Percentiles rank a stretch among this genome's conserved stretches.
Conservation (phyloP, 768 basidiomycete genomes). For the Psilocybe cyanescens region DNA sequence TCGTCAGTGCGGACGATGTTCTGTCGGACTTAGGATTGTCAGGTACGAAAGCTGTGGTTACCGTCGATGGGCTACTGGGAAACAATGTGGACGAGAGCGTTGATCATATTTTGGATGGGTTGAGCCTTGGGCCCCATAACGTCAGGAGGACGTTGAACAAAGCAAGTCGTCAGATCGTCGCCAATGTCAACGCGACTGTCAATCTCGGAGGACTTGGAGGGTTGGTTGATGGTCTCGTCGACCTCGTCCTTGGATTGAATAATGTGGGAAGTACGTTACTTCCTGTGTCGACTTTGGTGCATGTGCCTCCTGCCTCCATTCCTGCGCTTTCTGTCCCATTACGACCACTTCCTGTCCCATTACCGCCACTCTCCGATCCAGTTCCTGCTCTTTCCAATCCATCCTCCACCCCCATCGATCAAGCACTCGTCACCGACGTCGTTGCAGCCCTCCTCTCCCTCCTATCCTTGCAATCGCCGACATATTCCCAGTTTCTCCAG, state of each 20-base stretch:
- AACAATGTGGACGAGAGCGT: conserved; percentile 18
- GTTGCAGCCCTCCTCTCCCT: conserved; percentile 12
- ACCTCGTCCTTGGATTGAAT: conserved; percentile 18
- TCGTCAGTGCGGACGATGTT: conserved; percentile 28
- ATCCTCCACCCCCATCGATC: background rate
- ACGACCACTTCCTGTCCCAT: background rate
- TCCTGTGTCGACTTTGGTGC: background rate
- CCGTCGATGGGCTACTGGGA: conserved; percentile 26
- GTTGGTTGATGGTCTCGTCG: conserved; percentile 15
- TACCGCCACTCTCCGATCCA: background rate
- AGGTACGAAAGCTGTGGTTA: conserved; percentile 15
- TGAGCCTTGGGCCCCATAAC: conserved; percentile 25
- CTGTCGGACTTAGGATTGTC: conserved; percentile 23
- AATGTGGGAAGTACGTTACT: background rate
- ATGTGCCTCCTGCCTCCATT: background rate
- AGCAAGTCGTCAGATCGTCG: conserved; percentile 5
- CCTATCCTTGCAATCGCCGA: conserved; percentile 4
- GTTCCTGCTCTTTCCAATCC: background rate
- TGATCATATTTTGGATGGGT: conserved; percentile 23
- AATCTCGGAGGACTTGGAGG: conserved; percentile 2
- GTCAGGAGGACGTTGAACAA: background rate
- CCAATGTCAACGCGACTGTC: conserved; percentile 5
- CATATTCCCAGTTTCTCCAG: conserved; percentile 11
- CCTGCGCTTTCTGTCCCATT: background rate
- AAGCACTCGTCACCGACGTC: conserved; percentile 8